Percentiles rank a stretch among this genome's conserved stretches.
Conservation (phyloP, 495 filamentous ascomycete genomes). For the Terfezia boudieri region DNA sequence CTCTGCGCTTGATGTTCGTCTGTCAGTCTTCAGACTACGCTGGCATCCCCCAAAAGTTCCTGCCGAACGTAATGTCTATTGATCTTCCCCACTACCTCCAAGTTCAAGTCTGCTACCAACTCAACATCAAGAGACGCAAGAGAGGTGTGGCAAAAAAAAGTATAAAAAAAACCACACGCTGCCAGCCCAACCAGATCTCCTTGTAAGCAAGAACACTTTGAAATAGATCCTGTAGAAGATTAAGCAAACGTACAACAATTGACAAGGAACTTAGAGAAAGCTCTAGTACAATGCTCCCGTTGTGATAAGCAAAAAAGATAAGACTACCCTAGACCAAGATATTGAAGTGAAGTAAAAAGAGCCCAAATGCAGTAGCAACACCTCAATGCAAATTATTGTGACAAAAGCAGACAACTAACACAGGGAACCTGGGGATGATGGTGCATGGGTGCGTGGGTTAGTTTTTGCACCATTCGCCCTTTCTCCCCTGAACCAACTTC, state of each 20-base stretch:
- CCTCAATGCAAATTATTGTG: constrained; percentile 11
- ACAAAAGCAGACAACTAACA: constrained; percentile 15
- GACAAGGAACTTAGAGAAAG: not conserved
- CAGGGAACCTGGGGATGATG: constrained; percentile 11
- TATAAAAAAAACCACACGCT: not conserved
- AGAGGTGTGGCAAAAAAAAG: not conserved
- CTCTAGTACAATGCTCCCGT: not conserved
- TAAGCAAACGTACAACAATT: not conserved
- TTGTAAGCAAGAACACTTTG: not conserved
- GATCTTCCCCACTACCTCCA: too few relatives aligned
- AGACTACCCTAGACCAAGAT: constrained; percentile 16
- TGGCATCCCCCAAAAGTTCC: too few relatives aligned
- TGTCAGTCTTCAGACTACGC: too few relatives aligned
- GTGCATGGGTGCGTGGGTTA: constrained; percentile 6
- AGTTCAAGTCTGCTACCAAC: too few relatives aligned
- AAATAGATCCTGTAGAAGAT: not conserved
- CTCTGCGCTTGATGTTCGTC: too few relatives aligned
- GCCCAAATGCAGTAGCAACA: constrained; percentile 9
- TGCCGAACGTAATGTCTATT: too few relatives aligned
- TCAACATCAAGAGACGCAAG: not conserved
- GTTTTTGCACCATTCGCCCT: constrained; percentile 6
- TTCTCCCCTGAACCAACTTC: constrained; percentile 14
- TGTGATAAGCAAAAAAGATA: constrained; percentile 7
- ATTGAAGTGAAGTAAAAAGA: not conserved
- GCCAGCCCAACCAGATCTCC: not conserved